Percentiles rank a stretch among this genome's conserved stretches.
phyloP scores from a whole-genome alignment of 2,329 filamentous ascomycete genomes.

The Emergomyces orientalis region DNA sequence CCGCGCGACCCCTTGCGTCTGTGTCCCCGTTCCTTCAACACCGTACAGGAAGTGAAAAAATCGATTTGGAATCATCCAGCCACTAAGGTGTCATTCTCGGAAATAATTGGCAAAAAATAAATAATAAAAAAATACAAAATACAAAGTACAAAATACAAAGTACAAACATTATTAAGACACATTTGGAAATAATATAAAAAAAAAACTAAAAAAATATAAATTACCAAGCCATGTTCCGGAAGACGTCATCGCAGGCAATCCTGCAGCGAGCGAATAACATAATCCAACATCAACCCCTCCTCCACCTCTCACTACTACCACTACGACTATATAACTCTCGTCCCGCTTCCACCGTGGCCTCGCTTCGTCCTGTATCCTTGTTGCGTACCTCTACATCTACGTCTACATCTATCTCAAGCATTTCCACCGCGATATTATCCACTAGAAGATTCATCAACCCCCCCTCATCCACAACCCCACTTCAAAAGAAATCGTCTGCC shows the following conservation, averaged over 20 bases:
- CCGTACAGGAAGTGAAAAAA: no score
- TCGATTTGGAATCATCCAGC: background rate
- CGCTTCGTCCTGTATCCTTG: constrained; percentile 10
- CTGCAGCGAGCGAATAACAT: background rate
- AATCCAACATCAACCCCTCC: constrained; percentile 3
- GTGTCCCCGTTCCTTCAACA: no score
- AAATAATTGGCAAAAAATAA: background rate
- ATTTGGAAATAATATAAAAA: background rate
- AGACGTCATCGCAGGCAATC: constrained; percentile 14
- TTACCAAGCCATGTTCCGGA: constrained; percentile 8
- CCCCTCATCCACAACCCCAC: background rate
- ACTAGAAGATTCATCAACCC: background rate
- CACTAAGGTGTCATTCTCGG: no score
- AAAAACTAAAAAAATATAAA: background rate
- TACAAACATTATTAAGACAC: no score
- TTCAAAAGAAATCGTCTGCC: background rate
- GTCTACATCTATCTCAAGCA: background rate
- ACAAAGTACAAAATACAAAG: background rate
- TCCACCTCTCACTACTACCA: background rate
- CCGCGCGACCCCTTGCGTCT: no score
- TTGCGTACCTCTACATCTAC: background rate
- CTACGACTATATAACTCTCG: background rate
- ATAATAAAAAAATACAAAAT: background rate
- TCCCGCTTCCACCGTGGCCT: constrained; percentile 20
- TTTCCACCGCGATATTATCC: background rate